phyloP scores from a whole-genome alignment of 495 filamentous ascomycete species.

The Annulohypoxylon moriforme region DNA sequence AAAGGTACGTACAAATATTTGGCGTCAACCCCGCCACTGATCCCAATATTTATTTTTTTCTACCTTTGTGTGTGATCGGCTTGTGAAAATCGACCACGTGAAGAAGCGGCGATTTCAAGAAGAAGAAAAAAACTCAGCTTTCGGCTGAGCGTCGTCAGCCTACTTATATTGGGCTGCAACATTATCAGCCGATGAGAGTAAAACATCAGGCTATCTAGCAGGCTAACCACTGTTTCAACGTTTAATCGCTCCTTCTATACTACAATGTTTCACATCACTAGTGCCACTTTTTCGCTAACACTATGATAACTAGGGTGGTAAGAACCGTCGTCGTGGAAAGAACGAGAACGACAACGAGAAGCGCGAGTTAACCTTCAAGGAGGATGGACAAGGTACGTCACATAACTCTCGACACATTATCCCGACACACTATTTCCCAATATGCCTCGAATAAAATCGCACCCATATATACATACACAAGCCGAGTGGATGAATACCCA shows the following conservation, averaged over 20 bases:
- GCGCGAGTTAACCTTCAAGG: slow-evolving; percentile 98
- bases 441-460: not conserved
- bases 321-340: slow-evolving; percentile 98
- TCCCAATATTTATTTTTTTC: slow-evolving; percentile 14
- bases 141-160: slow-evolving; percentile 5
- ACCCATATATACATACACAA: slow-evolving; percentile 3
- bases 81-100: slow-evolving; percentile 3
- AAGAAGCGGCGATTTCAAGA: not conserved
- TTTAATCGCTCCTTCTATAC: slow-evolving; percentile 1
- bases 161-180: not conserved
- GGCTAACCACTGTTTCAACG: not conserved
- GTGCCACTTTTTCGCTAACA: slow-evolving; percentile 15
- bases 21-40: slow-evolving; percentile 42
- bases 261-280: slow-evolving; percentile 12
- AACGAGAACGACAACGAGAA: slow-evolving; percentile 99
- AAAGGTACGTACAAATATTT: slow-evolving; percentile 72
- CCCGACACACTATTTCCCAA: not conserved
- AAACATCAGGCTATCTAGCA: slow-evolving; percentile 8
- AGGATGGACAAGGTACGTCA: slow-evolving; percentile 87
- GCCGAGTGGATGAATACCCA: too few relatives aligned
- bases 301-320: slow-evolving; percentile 81
- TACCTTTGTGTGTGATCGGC: slow-evolving; percentile 26
- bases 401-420: not conserved
- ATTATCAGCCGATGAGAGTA: not conserved
- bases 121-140: not conserved